Base-by-base conservation (phyloP, 805 yeast genomes). In the Candida khao-thaluensis region DNA sequence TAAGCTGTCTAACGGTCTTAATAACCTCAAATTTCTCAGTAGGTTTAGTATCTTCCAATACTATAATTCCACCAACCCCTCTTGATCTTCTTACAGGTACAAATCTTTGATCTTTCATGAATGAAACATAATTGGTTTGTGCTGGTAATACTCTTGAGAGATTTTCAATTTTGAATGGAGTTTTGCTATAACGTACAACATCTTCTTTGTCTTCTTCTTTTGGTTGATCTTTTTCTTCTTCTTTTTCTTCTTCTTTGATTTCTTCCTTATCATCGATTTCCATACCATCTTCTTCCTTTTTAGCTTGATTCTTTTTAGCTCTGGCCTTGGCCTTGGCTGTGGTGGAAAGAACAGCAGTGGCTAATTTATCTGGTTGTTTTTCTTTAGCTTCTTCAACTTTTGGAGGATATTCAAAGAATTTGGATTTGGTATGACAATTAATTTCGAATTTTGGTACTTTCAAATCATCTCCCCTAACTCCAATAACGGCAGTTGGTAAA, bases 321-420 rank as follows among this genome's bases (percentile, higher is more conserved):
- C 97, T 81, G 23, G 91, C 93, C 61, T 85, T 87, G n/a, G 96
- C 96, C 60, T 82, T 83, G 12, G 82, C 87, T 2, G 99, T 91
- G 1, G 97, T 91, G 2, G 97, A 89, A 40, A 93, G 73, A 11
- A 93, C 95, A 2, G 97, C 99, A 29, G 95, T 86, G 2, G 89
- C 85, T 35, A 89, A 76, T 67, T 86, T 89, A 59, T 88, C 97
- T 3, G 90, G 87, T 38, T 82, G 88, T 57, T 86, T 85, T 49
- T 79, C 85, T 45, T 81, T 81, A 32, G 81, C 77, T 52, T 81
- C 90, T 57, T 86, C 95, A 11, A 76, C 71, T 68, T 84, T 86
- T 38, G 95, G 91, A 36, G 98, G 98, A 59, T 91, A 93, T 35
- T 78, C 87, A 67, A 90, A 93, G 41, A 77, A 66, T 43, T 82